Base-by-base conservation (phyloP, 2,329 filamentous ascomycete genomes). In the Cucurbitaria berberidis region DNA sequence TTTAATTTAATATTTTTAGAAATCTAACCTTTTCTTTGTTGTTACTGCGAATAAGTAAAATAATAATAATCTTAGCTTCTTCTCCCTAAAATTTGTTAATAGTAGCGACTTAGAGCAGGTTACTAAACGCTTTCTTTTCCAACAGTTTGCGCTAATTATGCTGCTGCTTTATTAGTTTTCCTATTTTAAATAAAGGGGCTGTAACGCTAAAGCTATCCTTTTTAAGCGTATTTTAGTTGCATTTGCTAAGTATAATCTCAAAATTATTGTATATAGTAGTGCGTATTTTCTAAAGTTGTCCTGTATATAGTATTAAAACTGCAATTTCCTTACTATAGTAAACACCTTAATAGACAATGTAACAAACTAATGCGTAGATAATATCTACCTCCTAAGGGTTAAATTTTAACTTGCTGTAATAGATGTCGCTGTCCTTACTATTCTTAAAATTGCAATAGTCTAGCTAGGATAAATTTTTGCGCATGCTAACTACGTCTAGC, bases 61-160 rank as follows among this genome's bases (percentile, higher is more conserved):
- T 77, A 2, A 93, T 77, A 0, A 93, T 78, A 8, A 93, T 76
- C 45, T 89, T 87, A 1, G 85, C 86, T 63, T 93, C 89, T 65
- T 93, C 89, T 0, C 89, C 89, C 62, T 93, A 88, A 49, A 90
- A 92, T 57, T 91, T 92, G 68, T 90, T 87, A 0, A 91, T 82
- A 0, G 87, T 91, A 0, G 87, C 86, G 0, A 88, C 70, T 4
- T 66, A 41, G 2, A 71, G 44, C 5, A 66, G 16, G 4, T 71
- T 63, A 15, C 46, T 55, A 5, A 69, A 45, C 9, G 59, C 53
- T n/a, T 61, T 70, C 55, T 63, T 68, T n/a, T 63, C 51, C 0
- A 71, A 30, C 3, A 60, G 59, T 18, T 45, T 59, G 15, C 53
- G 52, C 5, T 42, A 50, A n/a, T 64, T 43, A 10, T 41, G 8